Evolutionary conservation across 148 eudicot species (phyloP), one percentile per base, ranked within the genome.

Genomic region (Fagopyrum tataricum): DNA sequence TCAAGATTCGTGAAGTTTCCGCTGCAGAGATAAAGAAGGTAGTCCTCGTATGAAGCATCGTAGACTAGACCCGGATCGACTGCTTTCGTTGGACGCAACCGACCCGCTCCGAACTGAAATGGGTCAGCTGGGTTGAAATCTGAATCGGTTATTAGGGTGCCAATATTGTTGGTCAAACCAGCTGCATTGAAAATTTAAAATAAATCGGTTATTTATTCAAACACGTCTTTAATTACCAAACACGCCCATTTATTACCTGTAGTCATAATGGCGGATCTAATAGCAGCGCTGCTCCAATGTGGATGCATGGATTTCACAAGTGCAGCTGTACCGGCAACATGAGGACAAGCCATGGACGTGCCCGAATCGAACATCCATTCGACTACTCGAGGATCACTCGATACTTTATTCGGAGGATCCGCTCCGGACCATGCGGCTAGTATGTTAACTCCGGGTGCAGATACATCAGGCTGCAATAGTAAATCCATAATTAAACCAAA

Each of bases 11-110:
- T 74, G 2, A 76, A 10, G 2, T 85, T 85, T 24, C 48, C 68
- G 70, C 84, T 76, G 80, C 98, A 94, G 21, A 94, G 86, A 86
- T 82, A 91, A 39, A 84, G 82, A 21, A 87, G 79, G 80, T 94
- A 91, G 81, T 94, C 97, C 0, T 73, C 73, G 85, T 94, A 89
- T 0, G 98, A 81, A 46, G 97, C 88, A 44, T 94, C 91, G 39
- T 94, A 94, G 5, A 94, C 88, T 0, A 94, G 90, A 11, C 98
- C 98, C 1, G 98, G 98, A 62, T 94, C 95, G 1, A 89, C 88
- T 8, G 98, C 97, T 71, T 82, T 89, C 23, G 83, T 75, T 18
- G 98, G 98, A 44, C 85, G 79, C 47, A 94, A 61, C 68, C 91
- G 96, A 39, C 98, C 98, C 0, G 93, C 74, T 9, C 98, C 98